Base-by-base conservation (phyloP, 305 asterid genomes). In the Andrographis paniculata region DNA sequence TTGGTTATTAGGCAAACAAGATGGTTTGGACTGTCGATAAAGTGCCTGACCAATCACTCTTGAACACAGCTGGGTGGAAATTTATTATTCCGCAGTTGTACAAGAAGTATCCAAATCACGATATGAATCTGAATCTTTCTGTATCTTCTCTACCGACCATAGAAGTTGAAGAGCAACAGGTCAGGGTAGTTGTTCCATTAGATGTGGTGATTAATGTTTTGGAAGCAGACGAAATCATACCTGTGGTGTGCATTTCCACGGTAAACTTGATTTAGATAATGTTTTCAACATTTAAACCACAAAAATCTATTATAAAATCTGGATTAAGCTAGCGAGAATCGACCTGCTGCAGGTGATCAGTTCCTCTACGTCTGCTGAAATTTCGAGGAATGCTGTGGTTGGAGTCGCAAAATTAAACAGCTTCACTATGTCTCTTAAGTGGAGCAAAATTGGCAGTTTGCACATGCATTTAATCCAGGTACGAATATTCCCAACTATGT, bases 21-120 rank as follows among this genome's bases (percentile, higher is more conserved):
- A 62, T 91, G 92, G 77, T 75, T 21, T 77, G 94, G 88, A 49
- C 68, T 38, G 80, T 91, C 21, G 88, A 82, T 61, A 69, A 83
- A 62, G 64, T 75, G 35, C 84, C 92, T 14, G 88, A 83, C 56
- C 76, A 80, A 48, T 60, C 73, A 53, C 72, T 85, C 60, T 43
- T 89, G 76, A 89, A 86, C 79, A 89, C 98, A 44, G 84, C 94
- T 55, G 83, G 67, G 49, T 89, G 96, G 94, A 86, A 80, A 58
- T 82, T 70, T 63, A 59, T 89, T 44, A 42, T 85, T 60, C 98
- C 98, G n/a, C 77, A 71, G 75, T 68, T 89, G 64, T 89, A 89
- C 79, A 86, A 59, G 62, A 63, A 42, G 69, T 92, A 81, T 53
- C 99, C 99, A 21, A 68, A 92, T 52, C 68, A 58, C 37, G 77